Evolutionary conservation across 345 rosid species (phyloP).

Genomic region (Euphorbia lathyris): DNA sequence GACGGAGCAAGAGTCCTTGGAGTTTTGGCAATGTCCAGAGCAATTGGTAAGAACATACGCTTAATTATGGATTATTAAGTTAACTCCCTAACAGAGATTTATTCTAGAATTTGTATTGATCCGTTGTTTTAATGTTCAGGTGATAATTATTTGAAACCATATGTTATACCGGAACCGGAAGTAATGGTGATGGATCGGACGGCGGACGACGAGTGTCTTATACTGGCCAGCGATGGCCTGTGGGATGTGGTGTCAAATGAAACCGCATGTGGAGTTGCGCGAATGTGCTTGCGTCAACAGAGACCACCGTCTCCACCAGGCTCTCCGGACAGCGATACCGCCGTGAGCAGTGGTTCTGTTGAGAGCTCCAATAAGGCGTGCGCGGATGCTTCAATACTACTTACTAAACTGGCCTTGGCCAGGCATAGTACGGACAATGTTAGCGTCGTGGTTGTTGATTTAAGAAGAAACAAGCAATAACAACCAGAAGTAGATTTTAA

Average conservation of each 20-base stretch:
- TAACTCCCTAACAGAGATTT: no score
- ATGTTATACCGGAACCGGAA: constrained; percentile 81
- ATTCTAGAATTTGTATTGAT: background rate
- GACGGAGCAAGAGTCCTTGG: constrained; percentile 84
- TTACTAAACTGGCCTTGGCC: constrained; percentile 83
- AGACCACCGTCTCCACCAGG: constrained; percentile 20
- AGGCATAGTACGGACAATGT: constrained; percentile 76
- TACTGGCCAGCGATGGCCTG: constrained; percentile 76
- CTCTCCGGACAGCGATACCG: constrained; percentile 23
- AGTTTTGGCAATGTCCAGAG: constrained; percentile 86
- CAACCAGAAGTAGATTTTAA: no score
- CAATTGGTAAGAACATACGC: constrained; percentile 49
- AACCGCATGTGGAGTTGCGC: constrained; percentile 64
- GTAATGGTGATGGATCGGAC: constrained; percentile 60
- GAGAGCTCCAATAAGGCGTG: constrained; percentile 63
- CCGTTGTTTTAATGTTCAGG: constrained; percentile 29
- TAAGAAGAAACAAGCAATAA: constrained; percentile 37
- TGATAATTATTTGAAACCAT: constrained; percentile 84
- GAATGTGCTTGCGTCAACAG: constrained; percentile 53
- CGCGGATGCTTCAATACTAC: constrained; percentile 63
- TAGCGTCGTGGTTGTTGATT: constrained; percentile 79
- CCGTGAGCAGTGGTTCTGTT: constrained; percentile 12
- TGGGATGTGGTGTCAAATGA: constrained; percentile 96
- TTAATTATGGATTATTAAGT: background rate
- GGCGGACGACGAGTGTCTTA: constrained; percentile 71